Evolutionary conservation across 768 basidiomycete genomes (phyloP).

Genomic region (Obba rivulosa): DNA sequence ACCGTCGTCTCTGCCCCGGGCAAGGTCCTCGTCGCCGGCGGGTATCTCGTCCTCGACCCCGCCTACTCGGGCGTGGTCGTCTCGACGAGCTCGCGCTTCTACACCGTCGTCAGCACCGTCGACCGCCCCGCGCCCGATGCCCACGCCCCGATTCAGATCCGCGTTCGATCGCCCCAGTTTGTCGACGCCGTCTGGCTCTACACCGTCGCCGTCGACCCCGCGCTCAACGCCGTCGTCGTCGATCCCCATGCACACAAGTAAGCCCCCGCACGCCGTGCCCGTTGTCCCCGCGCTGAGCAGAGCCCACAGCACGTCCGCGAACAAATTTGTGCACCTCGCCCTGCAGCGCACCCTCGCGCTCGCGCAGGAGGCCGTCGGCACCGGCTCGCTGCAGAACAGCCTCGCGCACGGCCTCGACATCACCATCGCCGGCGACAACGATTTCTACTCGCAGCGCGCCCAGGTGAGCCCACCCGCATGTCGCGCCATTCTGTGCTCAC

Average conservation of each 20-base stretch:
- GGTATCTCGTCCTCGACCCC: conserved; percentile 93
- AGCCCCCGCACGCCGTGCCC: conserved; percentile 1
- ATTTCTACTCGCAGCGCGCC: conserved; percentile 93
- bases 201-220: conserved; percentile 37
- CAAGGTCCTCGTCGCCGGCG: conserved; percentile 93
- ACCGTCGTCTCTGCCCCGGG: conserved; percentile 89
- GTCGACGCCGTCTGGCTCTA: conserved; percentile 76
- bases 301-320: conserved; percentile 35
- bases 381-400: conserved; percentile 32
- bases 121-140: conserved; percentile 13
- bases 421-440: conserved; percentile 87
- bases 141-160: conserved; percentile 38
- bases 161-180: conserved; percentile 90
- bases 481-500: conserved; percentile 2
- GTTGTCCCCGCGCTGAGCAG: neutral
- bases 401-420: conserved; percentile 64
- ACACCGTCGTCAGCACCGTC: conserved; percentile 59
- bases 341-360: conserved; percentile 73
- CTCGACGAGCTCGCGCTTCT: conserved; percentile 92
- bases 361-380: conserved; percentile 52
- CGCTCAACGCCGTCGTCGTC: conserved; percentile 15
- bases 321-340: conserved; percentile 92
- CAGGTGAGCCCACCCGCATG: conserved; percentile 45
- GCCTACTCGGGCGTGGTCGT: conserved; percentile 82
- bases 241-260: conserved; percentile 23